These are phyloP conservation scores for Neoascochyta sp. DNA, from an alignment of 2,329 filamentous ascomycete species.

Conservation along the genomic window DNA sequence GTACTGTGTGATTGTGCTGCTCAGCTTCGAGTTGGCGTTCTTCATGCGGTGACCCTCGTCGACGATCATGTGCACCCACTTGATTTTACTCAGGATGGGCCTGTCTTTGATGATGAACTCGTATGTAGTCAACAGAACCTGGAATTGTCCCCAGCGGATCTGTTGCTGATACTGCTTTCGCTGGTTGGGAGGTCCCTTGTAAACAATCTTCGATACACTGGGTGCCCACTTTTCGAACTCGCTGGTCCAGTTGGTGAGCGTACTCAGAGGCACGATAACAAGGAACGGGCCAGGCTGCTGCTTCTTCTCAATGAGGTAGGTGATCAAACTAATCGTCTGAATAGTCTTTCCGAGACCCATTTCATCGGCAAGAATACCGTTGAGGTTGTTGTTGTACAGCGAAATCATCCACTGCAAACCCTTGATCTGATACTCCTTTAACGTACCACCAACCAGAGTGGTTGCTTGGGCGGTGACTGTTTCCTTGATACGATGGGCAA, in stretches of 20 bases:
- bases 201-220: conserved; percentile 79
- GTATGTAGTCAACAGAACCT: conserved; percentile 94
- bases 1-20: conserved; percentile 89
- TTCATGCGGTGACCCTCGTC: conserved; percentile 99
- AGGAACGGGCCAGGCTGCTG: conserved; percentile 86
- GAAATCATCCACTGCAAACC: conserved; percentile 99
- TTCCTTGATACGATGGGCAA: conserved; percentile 93
- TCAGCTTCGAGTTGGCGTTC: conserved; percentile 94
- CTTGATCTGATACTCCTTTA: conserved; percentile 98
- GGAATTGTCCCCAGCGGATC: conserved; percentile 91
- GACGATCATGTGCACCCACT: conserved; percentile 99
- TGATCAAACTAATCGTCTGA: conserved; percentile 96
- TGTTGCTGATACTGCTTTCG: conserved; percentile 90
- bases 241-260: conserved; percentile 95
- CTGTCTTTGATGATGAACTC: conserved; percentile 99
- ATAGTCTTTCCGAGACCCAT: conserved; percentile 99
- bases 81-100: conserved; percentile 92
- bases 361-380: conserved; percentile 96
- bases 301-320: conserved; percentile 95
- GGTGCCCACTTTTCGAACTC: conserved; percentile 99
- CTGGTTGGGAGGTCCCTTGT: conserved; percentile 88
- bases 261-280: conserved; percentile 95
- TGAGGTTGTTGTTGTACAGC: conserved; percentile 99
- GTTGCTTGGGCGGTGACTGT: conserved; percentile 77
- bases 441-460: conserved; percentile 83